phyloP scores from a whole-genome alignment of 169 alveolate species.

The Eimeria mitis region DNA sequence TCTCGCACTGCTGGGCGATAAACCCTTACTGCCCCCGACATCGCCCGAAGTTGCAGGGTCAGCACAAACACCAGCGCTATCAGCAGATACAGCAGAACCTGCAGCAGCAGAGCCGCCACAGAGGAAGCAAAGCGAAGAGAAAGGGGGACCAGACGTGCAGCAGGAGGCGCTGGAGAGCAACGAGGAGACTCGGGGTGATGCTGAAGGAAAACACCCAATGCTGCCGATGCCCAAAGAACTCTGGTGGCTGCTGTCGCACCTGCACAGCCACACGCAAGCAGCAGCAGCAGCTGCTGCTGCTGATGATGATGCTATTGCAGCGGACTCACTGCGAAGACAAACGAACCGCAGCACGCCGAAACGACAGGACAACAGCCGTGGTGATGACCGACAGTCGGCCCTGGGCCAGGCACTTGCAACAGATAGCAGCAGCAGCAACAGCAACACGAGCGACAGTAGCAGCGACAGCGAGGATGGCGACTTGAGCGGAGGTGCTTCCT shows the following conservation, averaged over 20 bases:
- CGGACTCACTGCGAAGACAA: neutral
- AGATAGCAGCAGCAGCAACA: constrained; percentile 9
- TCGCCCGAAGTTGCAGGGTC: neutral
- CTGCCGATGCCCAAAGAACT: constrained; percentile 75
- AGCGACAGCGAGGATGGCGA: neutral
- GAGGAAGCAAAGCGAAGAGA: neutral
- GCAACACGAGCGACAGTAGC: constrained; percentile 40
- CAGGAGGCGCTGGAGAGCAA: neutral
- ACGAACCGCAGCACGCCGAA: neutral
- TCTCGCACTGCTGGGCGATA: constrained; percentile 35
- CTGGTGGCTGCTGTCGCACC: constrained; percentile 80
- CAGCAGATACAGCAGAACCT: neutral
- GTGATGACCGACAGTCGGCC: neutral
- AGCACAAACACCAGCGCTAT: neutral
- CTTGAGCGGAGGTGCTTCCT: neutral
- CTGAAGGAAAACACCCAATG: neutral
- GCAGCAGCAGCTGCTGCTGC: constrained; percentile 26
- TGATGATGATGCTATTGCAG: neutral
- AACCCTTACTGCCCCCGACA: neutral
- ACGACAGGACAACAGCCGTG: neutral
- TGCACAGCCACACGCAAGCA: constrained; percentile 43
- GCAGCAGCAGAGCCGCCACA: neutral
- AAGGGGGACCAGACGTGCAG: neutral
- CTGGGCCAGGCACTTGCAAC: neutral
- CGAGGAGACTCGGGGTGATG: neutral